phyloP scores from a whole-genome alignment of 768 basidiomycete species.

The Tylopilus felleus region DNA sequence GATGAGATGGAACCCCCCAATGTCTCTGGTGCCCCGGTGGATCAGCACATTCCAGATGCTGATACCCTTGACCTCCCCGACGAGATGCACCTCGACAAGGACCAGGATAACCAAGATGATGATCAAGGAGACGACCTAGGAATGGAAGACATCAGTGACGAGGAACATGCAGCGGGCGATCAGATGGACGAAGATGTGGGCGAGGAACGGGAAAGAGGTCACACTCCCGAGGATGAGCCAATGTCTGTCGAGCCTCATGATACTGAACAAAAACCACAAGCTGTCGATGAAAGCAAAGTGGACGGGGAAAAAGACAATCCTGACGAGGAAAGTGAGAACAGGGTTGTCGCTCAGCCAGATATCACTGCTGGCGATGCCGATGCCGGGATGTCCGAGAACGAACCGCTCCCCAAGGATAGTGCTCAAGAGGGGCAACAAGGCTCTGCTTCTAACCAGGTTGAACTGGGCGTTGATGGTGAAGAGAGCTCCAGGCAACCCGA shows the following conservation, averaged over 20 bases:
- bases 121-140: conserved; percentile 23
- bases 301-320: conserved; percentile 28
- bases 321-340: conserved; percentile 25
- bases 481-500: conserved; percentile 29
- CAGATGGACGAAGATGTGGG: conserved; percentile 27
- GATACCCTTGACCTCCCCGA: conserved; percentile 89
- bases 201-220: conserved; percentile 8
- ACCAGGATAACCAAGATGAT: conserved; percentile 29
- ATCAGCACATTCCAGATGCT: conserved; percentile 74
- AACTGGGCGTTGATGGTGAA: conserved; percentile 9
- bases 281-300: conserved; percentile 15
- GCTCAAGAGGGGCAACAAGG: conserved; percentile 23
- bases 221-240: conserved; percentile 15
- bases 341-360: conserved; percentile 37
- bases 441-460: conserved; percentile 9
- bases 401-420: conserved; percentile 17
- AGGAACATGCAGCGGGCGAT: conserved; percentile 23
- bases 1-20: conserved; percentile 44
- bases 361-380: conserved; percentile 29
- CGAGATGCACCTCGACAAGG: conserved; percentile 61
- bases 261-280: conserved; percentile 15
- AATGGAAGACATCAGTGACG: conserved; percentile 39
- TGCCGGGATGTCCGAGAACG: conserved; percentile 12
- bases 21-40: conserved; percentile 63
- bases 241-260: conserved; percentile 25